Evolutionary conservation across 306 rosid species (phyloP), one percentile per base, ranked within the genome.

Genomic region (Corylus heterophylla): DNA sequence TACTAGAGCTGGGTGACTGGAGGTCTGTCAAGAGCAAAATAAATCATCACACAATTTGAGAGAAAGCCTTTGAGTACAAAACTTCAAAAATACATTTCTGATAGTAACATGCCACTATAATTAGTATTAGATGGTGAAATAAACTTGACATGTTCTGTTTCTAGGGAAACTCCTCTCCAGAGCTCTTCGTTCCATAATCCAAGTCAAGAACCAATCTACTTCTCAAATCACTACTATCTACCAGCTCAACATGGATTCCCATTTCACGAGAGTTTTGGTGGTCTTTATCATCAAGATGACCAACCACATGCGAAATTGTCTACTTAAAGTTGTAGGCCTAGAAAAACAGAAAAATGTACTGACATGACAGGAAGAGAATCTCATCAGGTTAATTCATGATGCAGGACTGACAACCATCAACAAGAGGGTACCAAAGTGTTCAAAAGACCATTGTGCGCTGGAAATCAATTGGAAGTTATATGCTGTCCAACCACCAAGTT

Each of bases 1-100:
- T 70, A 86, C 94, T 74, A 95, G 82, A 79, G 94, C 91, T 89
- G 80, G 74, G 86, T 91, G 88, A 76, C 87, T 86, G 58, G 98
- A 88, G 67, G 93, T 84, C 99, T 95, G 90, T 67, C 63, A 61
- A 76, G 66, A 83, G 75, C 72, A 86, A 79, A 69, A 58, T 14
- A 64, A 54, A 77, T 74, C 50, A 86, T 81, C 67, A 84, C 49
- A 59, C 13, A 35, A 67, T 2, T 69, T 62, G 12, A 39, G 76
- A 64, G 72, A 52, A 69, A 8, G 61, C 47, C 31, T 8, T 54
- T 4, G 12, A 39, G n/a, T 67, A 67, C 8, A 11, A 42, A 67
- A 18, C 51, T 67, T 67, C 27, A 42, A 18, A 37, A 67, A 14
- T 67, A 3, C 39, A 16, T 39, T 2, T 29, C 12, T 42, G 22